Evolutionary conservation across 345 rosid species (phyloP).

Genomic region (Euphorbia pulcherrima): DNA sequence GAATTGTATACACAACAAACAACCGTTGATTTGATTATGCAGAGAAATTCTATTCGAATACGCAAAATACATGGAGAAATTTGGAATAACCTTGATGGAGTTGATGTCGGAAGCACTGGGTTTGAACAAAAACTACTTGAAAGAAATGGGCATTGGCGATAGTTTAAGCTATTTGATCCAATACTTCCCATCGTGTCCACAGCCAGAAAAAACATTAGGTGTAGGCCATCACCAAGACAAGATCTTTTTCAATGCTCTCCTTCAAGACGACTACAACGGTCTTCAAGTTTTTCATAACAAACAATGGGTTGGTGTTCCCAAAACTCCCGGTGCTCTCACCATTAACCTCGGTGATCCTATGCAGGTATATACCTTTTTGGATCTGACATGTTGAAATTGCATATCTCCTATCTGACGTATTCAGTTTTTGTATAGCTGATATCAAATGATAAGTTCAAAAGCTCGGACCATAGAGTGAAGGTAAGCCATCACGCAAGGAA

Average conservation of each 20-base stretch:
- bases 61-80: constrained; percentile 10
- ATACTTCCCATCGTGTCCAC: constrained; percentile 13
- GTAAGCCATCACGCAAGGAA: constrained; percentile 15
- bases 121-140: background rate
- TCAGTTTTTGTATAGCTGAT: no score
- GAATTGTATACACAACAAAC: no score
- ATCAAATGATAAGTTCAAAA: constrained; percentile 45
- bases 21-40: background rate
- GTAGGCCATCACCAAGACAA: constrained; percentile 6
- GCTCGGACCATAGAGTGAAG: constrained; percentile 39
- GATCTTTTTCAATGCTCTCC: constrained; percentile 18
- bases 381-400: no score
- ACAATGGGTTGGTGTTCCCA: constrained; percentile 20
- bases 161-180: background rate
- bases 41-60: constrained; percentile 32
- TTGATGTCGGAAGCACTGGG: constrained; percentile 10
- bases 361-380: constrained; percentile 21
- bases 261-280: constrained; percentile 25
- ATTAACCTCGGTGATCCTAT: constrained; percentile 25
- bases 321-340: constrained; percentile 12
- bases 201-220: constrained; percentile 12
- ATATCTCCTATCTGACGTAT: no score
- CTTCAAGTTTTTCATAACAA: constrained; percentile 25
- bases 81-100: constrained; percentile 18
- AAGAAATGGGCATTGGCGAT: background rate